phyloP scores from a whole-genome alignment of 345 rosid species.

The Murraya paniculata region DNA sequence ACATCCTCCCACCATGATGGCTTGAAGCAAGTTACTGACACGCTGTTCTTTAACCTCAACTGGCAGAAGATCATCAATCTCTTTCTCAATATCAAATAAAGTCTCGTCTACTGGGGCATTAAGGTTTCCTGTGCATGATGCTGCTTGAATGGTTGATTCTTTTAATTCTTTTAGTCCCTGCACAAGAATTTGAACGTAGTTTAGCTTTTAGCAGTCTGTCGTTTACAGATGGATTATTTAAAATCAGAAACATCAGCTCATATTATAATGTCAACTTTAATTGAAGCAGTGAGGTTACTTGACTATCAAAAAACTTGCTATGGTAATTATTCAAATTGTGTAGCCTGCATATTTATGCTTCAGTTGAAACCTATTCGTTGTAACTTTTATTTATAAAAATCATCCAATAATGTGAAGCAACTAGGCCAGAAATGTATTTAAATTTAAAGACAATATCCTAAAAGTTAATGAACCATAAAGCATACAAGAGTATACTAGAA shows the following conservation, averaged over 20 bases:
- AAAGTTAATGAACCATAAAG: neutral
- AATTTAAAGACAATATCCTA: neutral
- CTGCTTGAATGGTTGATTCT: conserved; percentile 70
- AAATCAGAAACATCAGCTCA: neutral
- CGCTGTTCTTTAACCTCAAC: conserved; percentile 87
- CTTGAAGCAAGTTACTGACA: conserved; percentile 70
- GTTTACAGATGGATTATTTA: neutral
- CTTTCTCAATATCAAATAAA: conserved; percentile 73
- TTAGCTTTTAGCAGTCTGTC: neutral
- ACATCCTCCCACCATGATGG: conserved; percentile 75
- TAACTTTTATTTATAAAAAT: neutral
- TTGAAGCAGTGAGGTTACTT: neutral
- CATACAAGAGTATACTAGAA: neutral
- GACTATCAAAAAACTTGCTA: neutral
- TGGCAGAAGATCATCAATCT: conserved; percentile 74
- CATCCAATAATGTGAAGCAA: neutral
- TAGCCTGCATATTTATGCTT: neutral
- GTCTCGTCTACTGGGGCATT: conserved; percentile 72
- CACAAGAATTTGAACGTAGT: neutral
- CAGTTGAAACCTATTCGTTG: neutral
- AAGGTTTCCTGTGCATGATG: conserved; percentile 55
- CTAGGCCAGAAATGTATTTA: neutral
- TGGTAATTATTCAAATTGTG: neutral
- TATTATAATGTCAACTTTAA: neutral
- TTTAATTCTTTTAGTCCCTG: conserved; percentile 71